phyloP scores from a whole-genome alignment of 108 stramenopile species.

The Parietichytrium sp. region DNA sequence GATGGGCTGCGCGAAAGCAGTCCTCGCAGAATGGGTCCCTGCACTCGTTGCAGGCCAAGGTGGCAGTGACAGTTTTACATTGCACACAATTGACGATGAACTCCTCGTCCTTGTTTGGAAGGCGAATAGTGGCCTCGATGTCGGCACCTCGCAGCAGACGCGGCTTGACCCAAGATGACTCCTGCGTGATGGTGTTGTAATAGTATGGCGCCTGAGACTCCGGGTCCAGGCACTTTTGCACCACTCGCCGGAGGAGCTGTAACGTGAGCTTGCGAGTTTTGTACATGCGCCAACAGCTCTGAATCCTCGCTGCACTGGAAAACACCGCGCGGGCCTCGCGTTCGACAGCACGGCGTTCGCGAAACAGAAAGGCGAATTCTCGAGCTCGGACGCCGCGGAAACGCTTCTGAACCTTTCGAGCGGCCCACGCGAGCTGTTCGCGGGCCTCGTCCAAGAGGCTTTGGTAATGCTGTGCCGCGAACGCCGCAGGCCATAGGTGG shows the following conservation, averaged over 20 bases:
- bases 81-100: slow-evolving; percentile 4
- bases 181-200: neutral
- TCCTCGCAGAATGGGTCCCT: neutral
- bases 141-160: neutral
- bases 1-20: neutral
- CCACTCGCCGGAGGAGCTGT: neutral
- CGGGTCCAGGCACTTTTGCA: slow-evolving; percentile 11
- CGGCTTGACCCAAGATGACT: neutral
- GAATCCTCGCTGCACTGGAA: neutral
- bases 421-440: neutral
- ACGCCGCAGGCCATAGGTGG: neutral
- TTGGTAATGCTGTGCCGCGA: neutral
- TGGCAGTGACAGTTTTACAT: neutral
- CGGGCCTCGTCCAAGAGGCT: neutral
- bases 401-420: neutral
- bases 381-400: neutral
- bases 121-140: neutral
- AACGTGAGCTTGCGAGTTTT: neutral
- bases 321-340: neutral
- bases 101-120: slow-evolving; percentile 18
- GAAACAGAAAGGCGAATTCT: neutral
- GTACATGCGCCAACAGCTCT: slow-evolving; percentile 13
- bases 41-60: neutral
- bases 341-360: neutral
- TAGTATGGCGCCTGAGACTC: slow-evolving; percentile 1